Base-by-base conservation (phyloP, 2,329 filamentous ascomycete species). In the Ceratocystis ficicola region DNA sequence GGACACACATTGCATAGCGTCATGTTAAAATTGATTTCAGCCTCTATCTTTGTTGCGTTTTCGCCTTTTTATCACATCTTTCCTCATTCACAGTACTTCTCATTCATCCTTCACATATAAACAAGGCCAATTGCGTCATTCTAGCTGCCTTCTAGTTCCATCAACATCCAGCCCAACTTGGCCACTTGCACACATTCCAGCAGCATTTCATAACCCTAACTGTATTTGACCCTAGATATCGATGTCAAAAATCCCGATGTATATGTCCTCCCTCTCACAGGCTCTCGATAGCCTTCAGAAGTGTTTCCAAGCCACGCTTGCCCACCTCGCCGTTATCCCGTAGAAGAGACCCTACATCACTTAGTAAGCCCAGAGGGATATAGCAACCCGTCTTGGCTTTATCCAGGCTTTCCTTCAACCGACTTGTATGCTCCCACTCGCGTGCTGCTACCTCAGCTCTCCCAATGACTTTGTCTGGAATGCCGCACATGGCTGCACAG, bases 401-500 rank as follows among this genome's bases (percentile, higher is more conserved):
- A 71, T 96, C 90, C 68, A 96, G 78, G 67, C 88, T 92, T 75
- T 96, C 91, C 75, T 91, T 94, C 69, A 97, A 80, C 22, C 90
- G 81, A 70, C 89, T 93, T 0, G 94, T 97, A 75, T 96, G 91
- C 77, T 99, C 94, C 91, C 94, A 97, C 72, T 91, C 89, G 70
- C 81, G 86, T 1, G 94, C 94, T 5, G 94, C 94, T 25, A 86
- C 83, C 75, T 99, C 94, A 0, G 94, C 94, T 25, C 88, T 79
- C 72, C 92, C 86, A 68, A 99, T 90, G 17, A 99, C 86, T 65
- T 86, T 86, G 57, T 80, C 79, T 0, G 90, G 85, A 69, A 99
- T 97, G 0, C 94, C 94, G 71, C 94, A 99, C 94, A 99, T 99
- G 68, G 90, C 87, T 0, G 94, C 94, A 73, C 94, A 99, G 75